A percentile compares a stretch with the other conserved stretches of the same genome.
Evolutionary conservation across 106 monocot genomes (phyloP).

Genomic region (Ottelia alismoides): DNA sequence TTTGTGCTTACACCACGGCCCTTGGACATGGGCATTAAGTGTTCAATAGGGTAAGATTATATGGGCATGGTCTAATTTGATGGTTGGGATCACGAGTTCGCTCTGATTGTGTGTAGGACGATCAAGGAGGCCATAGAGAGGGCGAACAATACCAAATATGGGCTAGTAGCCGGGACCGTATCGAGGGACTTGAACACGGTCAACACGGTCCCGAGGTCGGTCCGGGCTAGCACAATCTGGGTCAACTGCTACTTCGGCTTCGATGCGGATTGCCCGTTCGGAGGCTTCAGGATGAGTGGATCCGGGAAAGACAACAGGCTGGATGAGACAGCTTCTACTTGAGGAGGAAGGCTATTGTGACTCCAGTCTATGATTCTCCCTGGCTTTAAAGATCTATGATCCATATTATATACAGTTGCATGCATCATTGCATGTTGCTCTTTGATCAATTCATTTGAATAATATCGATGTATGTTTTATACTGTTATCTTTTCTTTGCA

Average conservation of each 20-base stretch:
- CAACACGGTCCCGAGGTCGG: conserved; percentile 41
- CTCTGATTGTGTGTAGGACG: too few relatives aligned
- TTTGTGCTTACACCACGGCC: too few relatives aligned
- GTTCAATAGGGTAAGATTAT: too few relatives aligned
- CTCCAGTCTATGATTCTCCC: conserved; percentile 42
- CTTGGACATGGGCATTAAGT: too few relatives aligned
- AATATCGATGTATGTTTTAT: too few relatives aligned
- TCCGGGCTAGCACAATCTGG: conserved; percentile 35
- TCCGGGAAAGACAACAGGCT: conserved; percentile 34
- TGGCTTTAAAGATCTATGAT: too few relatives aligned
- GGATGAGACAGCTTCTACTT: conserved; percentile 25
- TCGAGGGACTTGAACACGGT: conserved; percentile 53
- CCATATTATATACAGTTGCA: too few relatives aligned
- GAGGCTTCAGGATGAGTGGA: conserved; percentile 57
- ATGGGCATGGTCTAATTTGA: too few relatives aligned
- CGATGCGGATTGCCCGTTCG: conserved; percentile 29
- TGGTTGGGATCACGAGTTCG: too few relatives aligned
- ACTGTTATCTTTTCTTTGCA: too few relatives aligned
- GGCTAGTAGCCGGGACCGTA: conserved; percentile 55
- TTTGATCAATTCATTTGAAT: too few relatives aligned
- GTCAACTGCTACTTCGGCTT: conserved; percentile 47
- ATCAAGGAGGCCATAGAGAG: conserved; percentile 68
- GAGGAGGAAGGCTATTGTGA: conserved; percentile 32
- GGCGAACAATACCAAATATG: conserved; percentile 50
- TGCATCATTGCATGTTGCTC: too few relatives aligned